Percentiles rank a stretch among this genome's conserved stretches.
Conservation (phyloP, 768 basidiomycete species). For the Tulasnella sp. region DNA sequence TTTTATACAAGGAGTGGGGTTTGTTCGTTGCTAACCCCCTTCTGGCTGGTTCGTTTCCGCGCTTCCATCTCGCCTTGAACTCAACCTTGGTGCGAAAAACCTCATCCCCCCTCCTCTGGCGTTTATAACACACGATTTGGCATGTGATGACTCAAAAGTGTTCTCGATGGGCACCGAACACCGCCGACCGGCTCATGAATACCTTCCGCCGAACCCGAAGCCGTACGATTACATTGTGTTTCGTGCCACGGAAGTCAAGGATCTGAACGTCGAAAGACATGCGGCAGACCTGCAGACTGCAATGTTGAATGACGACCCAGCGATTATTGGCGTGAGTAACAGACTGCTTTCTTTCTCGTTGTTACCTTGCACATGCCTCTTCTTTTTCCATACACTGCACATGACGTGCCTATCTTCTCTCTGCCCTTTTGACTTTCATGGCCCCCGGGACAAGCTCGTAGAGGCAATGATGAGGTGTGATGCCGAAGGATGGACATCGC, state of each 20-base stretch:
- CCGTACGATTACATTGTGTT: conserved; percentile 90
- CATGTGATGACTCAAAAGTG: conserved; percentile 42
- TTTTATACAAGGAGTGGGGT: neutral
- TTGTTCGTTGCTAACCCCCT: neutral
- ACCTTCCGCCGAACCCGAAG: conserved; percentile 75
- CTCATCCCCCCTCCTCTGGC: neutral
- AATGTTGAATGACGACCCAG: conserved; percentile 65
- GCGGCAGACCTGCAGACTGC: conserved; percentile 7
- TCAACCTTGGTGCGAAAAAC: neutral
- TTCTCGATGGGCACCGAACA: conserved; percentile 87
- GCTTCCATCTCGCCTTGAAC: neutral
- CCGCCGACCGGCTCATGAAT: conserved; percentile 57
- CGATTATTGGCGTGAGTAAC: conserved; percentile 67
- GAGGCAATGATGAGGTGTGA: neutral
- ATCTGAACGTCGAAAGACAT: conserved; percentile 67
- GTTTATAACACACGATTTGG: too few relatives aligned
- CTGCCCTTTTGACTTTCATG: neutral
- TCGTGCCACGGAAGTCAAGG: conserved; percentile 84
- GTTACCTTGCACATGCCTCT: neutral
- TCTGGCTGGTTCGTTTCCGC: neutral
- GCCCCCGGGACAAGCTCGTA: neutral
- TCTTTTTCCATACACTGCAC: neutral
- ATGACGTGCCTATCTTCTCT: neutral
- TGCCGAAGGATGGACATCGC: neutral
- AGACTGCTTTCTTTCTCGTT: neutral